A percentile compares a stretch with the other conserved stretches of the same genome.
Conservation (phyloP, 2,329 filamentous ascomycete species). For the Fusarium algeriense region DNA sequence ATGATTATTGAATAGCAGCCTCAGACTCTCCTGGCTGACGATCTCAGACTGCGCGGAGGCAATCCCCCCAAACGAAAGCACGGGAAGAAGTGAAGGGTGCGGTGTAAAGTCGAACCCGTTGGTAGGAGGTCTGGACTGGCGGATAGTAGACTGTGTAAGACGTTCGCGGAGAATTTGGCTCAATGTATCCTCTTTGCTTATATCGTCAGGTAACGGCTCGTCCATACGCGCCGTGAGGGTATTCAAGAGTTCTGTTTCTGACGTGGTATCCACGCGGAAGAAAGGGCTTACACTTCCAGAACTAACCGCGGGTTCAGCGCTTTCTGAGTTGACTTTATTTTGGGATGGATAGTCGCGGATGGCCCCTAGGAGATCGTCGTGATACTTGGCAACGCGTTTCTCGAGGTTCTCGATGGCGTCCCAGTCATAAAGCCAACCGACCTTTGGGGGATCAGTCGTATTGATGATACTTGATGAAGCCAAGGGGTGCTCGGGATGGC, state of each 20-base stretch:
- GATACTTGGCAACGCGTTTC: slow-evolving; percentile 62
- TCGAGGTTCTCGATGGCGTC: slow-evolving; percentile 74
- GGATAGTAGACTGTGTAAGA: slow-evolving; percentile 53
- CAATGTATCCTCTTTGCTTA: slow-evolving; percentile 52
- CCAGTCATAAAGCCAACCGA: slow-evolving; percentile 81
- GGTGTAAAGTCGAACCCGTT: slow-evolving; percentile 56
- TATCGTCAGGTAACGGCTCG: slow-evolving; percentile 48
- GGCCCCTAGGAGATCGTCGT: slow-evolving; percentile 45
- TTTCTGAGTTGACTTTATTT: neutral
- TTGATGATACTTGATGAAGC: slow-evolving; percentile 63
- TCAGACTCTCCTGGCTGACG: slow-evolving; percentile 81
- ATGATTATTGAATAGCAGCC: slow-evolving; percentile 80
- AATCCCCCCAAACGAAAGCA: slow-evolving; percentile 81
- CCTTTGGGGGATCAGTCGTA: slow-evolving; percentile 64
- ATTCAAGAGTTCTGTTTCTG: slow-evolving; percentile 47
- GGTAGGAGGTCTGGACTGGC: slow-evolving; percentile 35
- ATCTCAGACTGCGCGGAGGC: slow-evolving; percentile 80
- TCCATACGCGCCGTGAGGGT: slow-evolving; percentile 25
- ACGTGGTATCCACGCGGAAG: slow-evolving; percentile 57
- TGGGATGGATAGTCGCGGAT: slow-evolving; percentile 23
- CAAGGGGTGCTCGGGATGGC: slow-evolving; percentile 79
- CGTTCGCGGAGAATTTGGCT: slow-evolving; percentile 56
- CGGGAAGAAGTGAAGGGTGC: slow-evolving; percentile 71
- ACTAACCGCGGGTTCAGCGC: neutral
- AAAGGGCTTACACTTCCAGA: slow-evolving; percentile 53